These are phyloP conservation scores for Malus hybrid DNA, from an alignment of 331 rosid species.

Conservation along the genomic window DNA sequence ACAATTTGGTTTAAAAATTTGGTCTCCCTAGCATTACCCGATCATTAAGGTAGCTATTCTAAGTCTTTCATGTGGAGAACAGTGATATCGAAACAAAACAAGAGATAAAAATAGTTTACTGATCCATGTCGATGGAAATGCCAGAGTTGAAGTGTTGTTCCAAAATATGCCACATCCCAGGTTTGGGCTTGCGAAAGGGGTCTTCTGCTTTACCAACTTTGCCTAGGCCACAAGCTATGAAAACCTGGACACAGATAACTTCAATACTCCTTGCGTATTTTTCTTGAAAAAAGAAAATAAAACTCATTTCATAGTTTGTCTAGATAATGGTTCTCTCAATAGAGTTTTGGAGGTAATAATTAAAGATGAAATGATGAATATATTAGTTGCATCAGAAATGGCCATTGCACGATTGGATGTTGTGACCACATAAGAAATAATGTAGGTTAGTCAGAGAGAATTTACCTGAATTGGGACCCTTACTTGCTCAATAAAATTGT, in stretches of 20 bases:
- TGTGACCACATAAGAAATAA: background rate
- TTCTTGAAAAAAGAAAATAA: background rate
- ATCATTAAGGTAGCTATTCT: background rate
- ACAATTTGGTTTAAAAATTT: too few relatives aligned
- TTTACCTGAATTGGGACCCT: conserved; percentile 85
- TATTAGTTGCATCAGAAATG: background rate
- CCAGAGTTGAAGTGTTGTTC: conserved; percentile 71
- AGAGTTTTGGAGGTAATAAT: background rate
- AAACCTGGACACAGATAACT: conserved; percentile 50
- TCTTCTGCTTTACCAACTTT: conserved; percentile 42
- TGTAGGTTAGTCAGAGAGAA: background rate
- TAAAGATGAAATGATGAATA: background rate
- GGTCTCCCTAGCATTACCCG: background rate
- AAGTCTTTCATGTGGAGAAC: background rate
- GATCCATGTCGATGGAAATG: conserved; percentile 65
- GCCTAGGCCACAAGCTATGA: conserved; percentile 75
- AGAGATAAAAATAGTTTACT: conserved; percentile 34
- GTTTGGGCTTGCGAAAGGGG: conserved; percentile 80
- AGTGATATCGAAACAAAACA: background rate
- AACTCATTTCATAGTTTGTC: background rate
- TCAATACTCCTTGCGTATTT: conserved; percentile 6
- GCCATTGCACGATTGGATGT: background rate
- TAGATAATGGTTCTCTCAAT: background rate
- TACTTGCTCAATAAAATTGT: conserved; percentile 56
- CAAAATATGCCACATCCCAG: conserved; percentile 91